Evolutionary conservation across 2,329 filamentous ascomycete species (phyloP).

Genomic region (Neofusicoccum ribis): DNA sequence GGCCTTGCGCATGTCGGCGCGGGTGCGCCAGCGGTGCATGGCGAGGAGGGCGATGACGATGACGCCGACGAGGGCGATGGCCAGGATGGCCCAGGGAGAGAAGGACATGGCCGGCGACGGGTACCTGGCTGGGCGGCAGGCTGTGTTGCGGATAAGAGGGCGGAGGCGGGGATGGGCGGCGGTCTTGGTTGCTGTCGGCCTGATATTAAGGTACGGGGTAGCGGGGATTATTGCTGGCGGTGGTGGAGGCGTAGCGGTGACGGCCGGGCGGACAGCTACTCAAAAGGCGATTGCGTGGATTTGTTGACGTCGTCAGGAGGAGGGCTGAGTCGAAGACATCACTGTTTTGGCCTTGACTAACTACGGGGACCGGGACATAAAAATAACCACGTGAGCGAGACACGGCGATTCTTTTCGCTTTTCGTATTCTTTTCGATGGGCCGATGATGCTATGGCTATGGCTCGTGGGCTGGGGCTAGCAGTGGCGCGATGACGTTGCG

Average conservation of each 20-base stretch:
- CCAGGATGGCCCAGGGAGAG: slow-evolving; percentile 9
- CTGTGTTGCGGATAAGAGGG: too few relatives aligned
- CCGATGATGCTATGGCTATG: slow-evolving; percentile 2
- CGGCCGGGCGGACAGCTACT: background rate
- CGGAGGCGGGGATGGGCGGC: too few relatives aligned
- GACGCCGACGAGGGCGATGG: slow-evolving; percentile 7
- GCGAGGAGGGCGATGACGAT: background rate
- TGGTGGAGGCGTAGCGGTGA: background rate
- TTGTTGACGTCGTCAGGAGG: background rate
- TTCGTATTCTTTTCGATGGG: background rate
- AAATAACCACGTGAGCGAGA: slow-evolving; percentile 3
- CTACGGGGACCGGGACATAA: background rate
- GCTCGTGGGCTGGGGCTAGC: background rate
- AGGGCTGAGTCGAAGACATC: slow-evolving; percentile 6
- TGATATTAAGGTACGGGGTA: background rate
- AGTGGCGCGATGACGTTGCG: slow-evolving; percentile 9
- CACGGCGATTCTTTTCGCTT: background rate
- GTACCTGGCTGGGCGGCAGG: too few relatives aligned
- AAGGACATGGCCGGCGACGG: background rate
- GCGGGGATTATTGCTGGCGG: background rate
- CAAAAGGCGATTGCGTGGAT: background rate
- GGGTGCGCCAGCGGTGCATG: slow-evolving; percentile 1
- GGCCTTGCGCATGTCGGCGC: background rate
- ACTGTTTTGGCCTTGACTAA: background rate
- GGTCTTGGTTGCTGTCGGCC: background rate